A percentile compares a stretch with the other conserved stretches of the same genome.
Evolutionary conservation across 148 eudicot species (phyloP).

Genomic region (Chenopodium quinoa): DNA sequence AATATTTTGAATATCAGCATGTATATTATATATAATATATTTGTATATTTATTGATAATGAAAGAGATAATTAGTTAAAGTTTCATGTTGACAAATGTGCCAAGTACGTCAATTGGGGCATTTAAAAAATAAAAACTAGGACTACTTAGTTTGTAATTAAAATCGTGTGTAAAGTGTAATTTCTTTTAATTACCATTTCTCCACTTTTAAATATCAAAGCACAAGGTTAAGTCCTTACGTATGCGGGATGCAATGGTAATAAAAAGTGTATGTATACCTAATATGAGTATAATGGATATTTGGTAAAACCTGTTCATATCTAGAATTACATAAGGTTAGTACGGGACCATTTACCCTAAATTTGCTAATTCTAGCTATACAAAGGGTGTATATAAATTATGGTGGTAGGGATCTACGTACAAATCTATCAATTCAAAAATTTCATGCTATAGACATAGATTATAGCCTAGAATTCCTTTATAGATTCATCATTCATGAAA

Average conservation of each 20-base stretch:
- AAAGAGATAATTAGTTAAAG: too few species aligned
- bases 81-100: too few species aligned
- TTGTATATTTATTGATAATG: too few species aligned
- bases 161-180: too few species aligned
- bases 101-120: too few species aligned
- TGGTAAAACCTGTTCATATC: neutral
- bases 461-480: neutral
- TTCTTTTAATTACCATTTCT: neutral
- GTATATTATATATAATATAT: too few species aligned
- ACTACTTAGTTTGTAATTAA: too few species aligned
- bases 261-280: too few species aligned
- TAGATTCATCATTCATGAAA: slow-evolving; percentile 23
- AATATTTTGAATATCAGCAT: too few species aligned
- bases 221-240: neutral
- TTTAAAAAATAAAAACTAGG: too few species aligned
- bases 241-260: neutral
- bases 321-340: neutral
- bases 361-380: neutral
- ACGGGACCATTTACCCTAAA: neutral
- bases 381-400: neutral
- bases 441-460: slow-evolving; percentile 2
- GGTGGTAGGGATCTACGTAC: neutral
- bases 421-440: slow-evolving; percentile 3
- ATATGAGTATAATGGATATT: neutral
- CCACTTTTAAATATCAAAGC: neutral